Conservation (phyloP, 2,329 filamentous ascomycete genomes). For the Ophioceras dolichostomum region DNA sequence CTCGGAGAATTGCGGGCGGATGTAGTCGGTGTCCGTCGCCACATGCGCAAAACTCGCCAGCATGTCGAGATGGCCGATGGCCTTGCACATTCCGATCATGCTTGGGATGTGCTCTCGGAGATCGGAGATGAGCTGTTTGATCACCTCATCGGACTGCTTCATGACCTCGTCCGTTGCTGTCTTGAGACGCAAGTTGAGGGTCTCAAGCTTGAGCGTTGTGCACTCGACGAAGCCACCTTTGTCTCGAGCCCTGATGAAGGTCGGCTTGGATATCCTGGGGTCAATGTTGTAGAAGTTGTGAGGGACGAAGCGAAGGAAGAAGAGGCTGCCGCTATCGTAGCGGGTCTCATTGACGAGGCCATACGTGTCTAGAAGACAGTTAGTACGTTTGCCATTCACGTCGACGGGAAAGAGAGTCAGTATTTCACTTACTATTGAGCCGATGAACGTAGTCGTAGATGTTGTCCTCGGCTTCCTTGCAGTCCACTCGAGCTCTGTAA, state of each 20-base stretch:
- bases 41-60: conserved; percentile 64
- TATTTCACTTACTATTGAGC: conserved; percentile 51
- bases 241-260: conserved; percentile 62
- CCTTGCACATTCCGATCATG: conserved; percentile 77
- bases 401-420: too few relatives aligned
- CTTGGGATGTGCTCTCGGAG: conserved; percentile 59
- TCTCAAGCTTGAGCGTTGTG: conserved; percentile 73
- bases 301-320: conserved; percentile 67
- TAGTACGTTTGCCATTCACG: too few relatives aligned
- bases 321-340: conserved; percentile 67
- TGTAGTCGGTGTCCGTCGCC: conserved; percentile 42
- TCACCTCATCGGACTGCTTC: conserved; percentile 64
- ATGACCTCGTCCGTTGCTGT: conserved; percentile 78
- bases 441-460: conserved; percentile 38
- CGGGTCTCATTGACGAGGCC: conserved; percentile 53
- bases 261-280: conserved; percentile 50
- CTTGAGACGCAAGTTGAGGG: conserved; percentile 64
- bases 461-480: conserved; percentile 78
- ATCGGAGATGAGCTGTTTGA: conserved; percentile 59
- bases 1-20: conserved; percentile 55
- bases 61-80: conserved; percentile 81
- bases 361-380: too few relatives aligned
- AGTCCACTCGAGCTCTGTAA: conserved; percentile 78
- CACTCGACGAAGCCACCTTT: conserved; percentile 74
- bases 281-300: too few relatives aligned